Conservation (phyloP, 73 alveolate genomes). For the Paramecium biaurelia region DNA sequence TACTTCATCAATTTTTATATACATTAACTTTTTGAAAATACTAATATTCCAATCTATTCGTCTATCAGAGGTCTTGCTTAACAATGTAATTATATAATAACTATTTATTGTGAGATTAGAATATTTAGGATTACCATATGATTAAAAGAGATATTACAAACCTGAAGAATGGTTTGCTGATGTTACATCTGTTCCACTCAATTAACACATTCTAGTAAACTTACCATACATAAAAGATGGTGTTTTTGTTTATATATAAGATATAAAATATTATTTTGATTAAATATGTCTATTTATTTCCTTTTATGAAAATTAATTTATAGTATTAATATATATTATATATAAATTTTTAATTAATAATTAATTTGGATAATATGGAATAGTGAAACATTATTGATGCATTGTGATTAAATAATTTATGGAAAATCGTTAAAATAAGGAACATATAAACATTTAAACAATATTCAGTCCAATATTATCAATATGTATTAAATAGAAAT, state of each 20-base stretch:
- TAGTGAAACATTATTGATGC: neutral
- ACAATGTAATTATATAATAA: neutral
- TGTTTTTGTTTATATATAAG: too few species aligned
- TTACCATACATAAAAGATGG: constrained; percentile 64
- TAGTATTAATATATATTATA: too few species aligned
- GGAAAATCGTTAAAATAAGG: neutral
- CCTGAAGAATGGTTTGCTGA: constrained; percentile 56
- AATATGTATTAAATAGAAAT: neutral
- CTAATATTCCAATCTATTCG: neutral
- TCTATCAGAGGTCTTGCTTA: constrained; percentile 59
- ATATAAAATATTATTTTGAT: neutral
- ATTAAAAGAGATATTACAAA: constrained; percentile 16
- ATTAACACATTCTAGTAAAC: constrained; percentile 37
- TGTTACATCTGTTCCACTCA: neutral
- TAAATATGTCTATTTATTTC: neutral
- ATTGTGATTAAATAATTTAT: neutral
- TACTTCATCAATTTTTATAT: too few species aligned
- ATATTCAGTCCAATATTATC: neutral
- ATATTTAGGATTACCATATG: constrained; percentile 49
- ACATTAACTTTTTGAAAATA: too few species aligned
- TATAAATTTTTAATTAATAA: neutral
- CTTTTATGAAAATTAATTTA: neutral
- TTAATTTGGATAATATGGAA: neutral
- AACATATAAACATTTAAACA: neutral
- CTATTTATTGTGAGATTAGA: constrained; percentile 51